Evolutionary conservation across 2,329 filamentous ascomycete species (phyloP).

Genomic region (Penicillium crustosum): DNA sequence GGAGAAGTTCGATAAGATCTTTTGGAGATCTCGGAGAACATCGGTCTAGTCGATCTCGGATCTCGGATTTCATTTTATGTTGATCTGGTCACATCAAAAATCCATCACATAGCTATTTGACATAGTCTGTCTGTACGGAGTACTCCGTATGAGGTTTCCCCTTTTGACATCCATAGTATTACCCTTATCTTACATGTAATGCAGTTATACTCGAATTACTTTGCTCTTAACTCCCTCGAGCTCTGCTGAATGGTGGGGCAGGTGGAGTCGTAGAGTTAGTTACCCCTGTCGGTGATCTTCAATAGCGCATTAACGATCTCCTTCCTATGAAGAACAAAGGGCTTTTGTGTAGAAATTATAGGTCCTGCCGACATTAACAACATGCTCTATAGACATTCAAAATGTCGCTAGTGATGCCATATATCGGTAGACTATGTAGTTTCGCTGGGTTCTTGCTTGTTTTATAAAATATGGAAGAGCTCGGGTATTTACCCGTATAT

Average conservation of each 20-base stretch:
- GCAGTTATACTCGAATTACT: background rate
- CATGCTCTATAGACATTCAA: too few relatives aligned
- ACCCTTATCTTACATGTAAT: background rate
- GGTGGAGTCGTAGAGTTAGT: background rate
- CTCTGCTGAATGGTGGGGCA: background rate
- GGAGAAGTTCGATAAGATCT: background rate
- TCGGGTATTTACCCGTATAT: too few relatives aligned
- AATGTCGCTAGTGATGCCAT: too few relatives aligned
- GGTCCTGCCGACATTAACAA: too few relatives aligned
- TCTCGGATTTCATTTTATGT: background rate
- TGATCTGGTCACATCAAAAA: background rate
- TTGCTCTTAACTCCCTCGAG: too few relatives aligned
- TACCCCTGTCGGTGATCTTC: background rate
- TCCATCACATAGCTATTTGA: background rate
- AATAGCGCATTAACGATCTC: background rate
- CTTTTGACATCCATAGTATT: background rate
- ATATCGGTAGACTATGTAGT: too few relatives aligned
- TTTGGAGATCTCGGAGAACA: conserved; percentile 3
- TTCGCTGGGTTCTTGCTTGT: too few relatives aligned
- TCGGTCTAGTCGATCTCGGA: conserved; percentile 3
- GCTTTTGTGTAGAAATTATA: too few relatives aligned
- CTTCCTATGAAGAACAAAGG: background rate
- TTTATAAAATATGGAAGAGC: too few relatives aligned
- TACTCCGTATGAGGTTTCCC: too few relatives aligned
- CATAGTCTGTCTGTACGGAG: background rate